These are phyloP conservation scores for Lomentospora prolificans DNA, from an alignment of 2,329 filamentous ascomycete genomes.

Conservation along the genomic window DNA sequence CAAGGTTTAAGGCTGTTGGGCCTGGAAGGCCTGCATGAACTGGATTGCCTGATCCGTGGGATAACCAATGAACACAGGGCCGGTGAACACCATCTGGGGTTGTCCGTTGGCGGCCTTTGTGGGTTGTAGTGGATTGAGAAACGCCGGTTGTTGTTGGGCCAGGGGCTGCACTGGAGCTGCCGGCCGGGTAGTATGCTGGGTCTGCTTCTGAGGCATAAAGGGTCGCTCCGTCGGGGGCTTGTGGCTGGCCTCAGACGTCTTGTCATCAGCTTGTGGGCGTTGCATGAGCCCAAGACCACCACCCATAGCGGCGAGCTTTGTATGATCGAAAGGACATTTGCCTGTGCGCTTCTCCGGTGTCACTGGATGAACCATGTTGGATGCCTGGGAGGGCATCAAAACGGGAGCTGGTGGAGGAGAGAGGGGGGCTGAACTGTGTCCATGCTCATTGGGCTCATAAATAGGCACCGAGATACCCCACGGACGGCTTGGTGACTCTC, in stretches of 20 bases:
- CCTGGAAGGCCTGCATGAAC: conserved; percentile 54
- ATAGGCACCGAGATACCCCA: conserved; percentile 83
- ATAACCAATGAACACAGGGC: conserved; percentile 90
- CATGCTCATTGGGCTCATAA: conserved; percentile 27
- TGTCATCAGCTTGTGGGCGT: not conserved
- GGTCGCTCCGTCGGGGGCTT: conserved; percentile 1
- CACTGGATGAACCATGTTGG: conserved; percentile 13
- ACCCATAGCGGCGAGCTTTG: conserved; percentile 29
- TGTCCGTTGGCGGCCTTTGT: not conserved
- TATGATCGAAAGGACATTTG: conserved; percentile 52
- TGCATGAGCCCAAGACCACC: conserved; percentile 14
- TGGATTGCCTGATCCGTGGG: conserved; percentile 71
- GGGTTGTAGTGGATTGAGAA: not conserved
- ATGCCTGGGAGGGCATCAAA: conserved; percentile 29
- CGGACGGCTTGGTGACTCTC: conserved; percentile 84
- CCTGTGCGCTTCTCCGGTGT: conserved; percentile 19
- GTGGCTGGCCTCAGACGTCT: not conserved
- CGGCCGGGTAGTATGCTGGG: not conserved
- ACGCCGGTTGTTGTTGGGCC: no score
- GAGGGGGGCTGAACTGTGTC: conserved; percentile 30
- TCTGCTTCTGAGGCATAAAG: conserved; percentile 2
- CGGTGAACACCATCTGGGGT: conserved; percentile 78
- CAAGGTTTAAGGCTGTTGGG: no score
- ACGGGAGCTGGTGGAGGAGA: conserved; percentile 51
- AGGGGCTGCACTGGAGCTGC: conserved; percentile 16